Evolutionary conservation across 2,329 filamentous ascomycete genomes (phyloP).

Genomic region (Dryadomyces quercus-mongolicae): DNA sequence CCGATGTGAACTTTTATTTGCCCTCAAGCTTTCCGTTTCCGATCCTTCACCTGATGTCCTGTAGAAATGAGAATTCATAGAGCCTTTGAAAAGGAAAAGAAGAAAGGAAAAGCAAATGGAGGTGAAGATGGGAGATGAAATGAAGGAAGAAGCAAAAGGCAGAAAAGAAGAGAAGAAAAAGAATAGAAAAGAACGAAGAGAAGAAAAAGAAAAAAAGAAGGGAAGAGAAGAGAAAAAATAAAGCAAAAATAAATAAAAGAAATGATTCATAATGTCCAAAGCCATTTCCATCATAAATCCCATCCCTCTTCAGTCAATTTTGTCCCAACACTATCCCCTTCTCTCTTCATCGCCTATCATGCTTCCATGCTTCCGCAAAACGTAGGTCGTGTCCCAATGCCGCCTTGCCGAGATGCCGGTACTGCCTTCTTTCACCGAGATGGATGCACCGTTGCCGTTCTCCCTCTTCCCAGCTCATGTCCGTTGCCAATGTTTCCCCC

Average conservation of each 20-base stretch:
- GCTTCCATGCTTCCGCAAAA: too few relatives aligned
- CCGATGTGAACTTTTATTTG: background rate
- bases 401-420: too few relatives aligned
- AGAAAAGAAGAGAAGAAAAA: background rate
- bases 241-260: background rate
- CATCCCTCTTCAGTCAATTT: too few relatives aligned
- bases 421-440: too few relatives aligned
- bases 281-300: background rate
- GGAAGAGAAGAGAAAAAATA: background rate
- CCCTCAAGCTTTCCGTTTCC: too few relatives aligned
- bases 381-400: too few relatives aligned
- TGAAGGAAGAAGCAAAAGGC: background rate
- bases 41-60: too few relatives aligned
- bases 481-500: background rate
- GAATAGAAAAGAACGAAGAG: background rate
- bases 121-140: background rate
- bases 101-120: background rate
- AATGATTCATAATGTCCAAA: background rate
- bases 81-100: conserved; percentile 1
- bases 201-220: background rate
- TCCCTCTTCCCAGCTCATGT: background rate
- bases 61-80: background rate
- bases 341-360: too few relatives aligned
- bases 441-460: background rate
- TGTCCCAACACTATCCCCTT: too few relatives aligned